These are phyloP conservation scores for Camelina sativa DNA, from an alignment of 345 rosid genomes.

Conservation along the genomic window DNA sequence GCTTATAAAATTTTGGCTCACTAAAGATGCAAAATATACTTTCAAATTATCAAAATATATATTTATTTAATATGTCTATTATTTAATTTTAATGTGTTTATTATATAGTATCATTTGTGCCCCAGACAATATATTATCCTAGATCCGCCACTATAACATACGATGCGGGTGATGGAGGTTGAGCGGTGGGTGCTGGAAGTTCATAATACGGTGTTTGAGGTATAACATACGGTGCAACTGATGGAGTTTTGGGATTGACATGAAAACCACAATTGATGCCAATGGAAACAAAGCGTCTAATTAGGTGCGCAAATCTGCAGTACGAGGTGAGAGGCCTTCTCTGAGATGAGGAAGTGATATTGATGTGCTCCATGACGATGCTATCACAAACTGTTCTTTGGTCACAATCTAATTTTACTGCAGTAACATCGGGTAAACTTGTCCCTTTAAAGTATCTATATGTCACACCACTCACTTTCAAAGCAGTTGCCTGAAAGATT, in stretches of 20 bases:
- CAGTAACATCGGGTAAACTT: background rate
- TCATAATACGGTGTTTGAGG: background rate
- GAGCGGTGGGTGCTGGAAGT: too few species aligned
- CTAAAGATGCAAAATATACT: too few species aligned
- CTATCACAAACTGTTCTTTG: background rate
- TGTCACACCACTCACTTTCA: constrained; percentile 36
- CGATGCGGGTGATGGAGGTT: too few species aligned
- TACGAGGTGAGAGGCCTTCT: background rate
- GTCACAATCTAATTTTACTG: constrained; percentile 37
- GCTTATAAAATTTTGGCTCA: too few species aligned
- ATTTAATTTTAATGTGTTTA: too few species aligned
- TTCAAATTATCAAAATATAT: too few species aligned
- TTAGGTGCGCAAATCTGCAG: constrained; percentile 20
- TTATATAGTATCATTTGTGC: too few species aligned
- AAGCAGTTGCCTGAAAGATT: constrained; percentile 2
- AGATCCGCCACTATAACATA: too few species aligned
- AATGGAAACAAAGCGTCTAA: constrained; percentile 18
- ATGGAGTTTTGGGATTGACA: background rate
- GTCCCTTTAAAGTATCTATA: constrained; percentile 27
- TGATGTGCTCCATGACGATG: constrained; percentile 31
- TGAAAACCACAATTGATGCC: background rate
- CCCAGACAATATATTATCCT: too few species aligned
- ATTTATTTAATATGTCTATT: too few species aligned
- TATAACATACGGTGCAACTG: background rate
- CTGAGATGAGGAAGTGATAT: constrained; percentile 25